These are phyloP conservation scores for Pontederia crassipes DNA, from an alignment of 176 grass and related monocot species.

Conservation along the genomic window DNA sequence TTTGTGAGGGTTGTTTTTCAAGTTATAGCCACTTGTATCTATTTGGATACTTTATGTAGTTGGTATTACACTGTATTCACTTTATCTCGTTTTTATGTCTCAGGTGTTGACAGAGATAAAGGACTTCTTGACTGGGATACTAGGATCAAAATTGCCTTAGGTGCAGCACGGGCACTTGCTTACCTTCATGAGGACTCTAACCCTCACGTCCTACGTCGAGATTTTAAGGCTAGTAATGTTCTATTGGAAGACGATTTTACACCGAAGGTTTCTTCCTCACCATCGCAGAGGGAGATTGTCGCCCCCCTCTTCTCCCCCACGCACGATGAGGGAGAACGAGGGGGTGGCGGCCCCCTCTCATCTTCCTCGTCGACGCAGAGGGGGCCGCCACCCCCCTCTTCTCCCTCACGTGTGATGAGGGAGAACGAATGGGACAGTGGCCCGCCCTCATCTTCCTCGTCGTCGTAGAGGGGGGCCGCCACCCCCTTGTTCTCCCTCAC, in stretches of 20 bases:
- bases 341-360: no score
- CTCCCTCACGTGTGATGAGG: no score
- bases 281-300: no score
- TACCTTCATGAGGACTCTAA: conserved; percentile 27
- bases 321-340: no score
- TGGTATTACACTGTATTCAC: background rate
- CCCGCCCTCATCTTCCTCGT: no score
- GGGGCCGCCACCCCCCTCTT: no score
- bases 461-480: no score
- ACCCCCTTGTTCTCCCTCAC: no score
- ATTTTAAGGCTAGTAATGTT: conserved; percentile 30
- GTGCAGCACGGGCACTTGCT: conserved; percentile 20
- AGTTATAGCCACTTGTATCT: background rate
- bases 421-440: no score
- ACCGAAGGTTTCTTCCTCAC: conserved; percentile 25
- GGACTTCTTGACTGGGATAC: conserved; percentile 22
- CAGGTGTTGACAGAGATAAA: conserved; percentile 18
- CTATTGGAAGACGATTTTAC: conserved; percentile 28
- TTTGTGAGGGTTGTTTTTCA: no score
- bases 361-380: no score
- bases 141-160: conserved; percentile 25
- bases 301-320: no score
- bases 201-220: conserved; percentile 26
- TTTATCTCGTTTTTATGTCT: background rate
- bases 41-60: background rate